Evolutionary conservation across 108 stramenopile genomes (phyloP).

Genomic region (Epipyxis sp.): DNA sequence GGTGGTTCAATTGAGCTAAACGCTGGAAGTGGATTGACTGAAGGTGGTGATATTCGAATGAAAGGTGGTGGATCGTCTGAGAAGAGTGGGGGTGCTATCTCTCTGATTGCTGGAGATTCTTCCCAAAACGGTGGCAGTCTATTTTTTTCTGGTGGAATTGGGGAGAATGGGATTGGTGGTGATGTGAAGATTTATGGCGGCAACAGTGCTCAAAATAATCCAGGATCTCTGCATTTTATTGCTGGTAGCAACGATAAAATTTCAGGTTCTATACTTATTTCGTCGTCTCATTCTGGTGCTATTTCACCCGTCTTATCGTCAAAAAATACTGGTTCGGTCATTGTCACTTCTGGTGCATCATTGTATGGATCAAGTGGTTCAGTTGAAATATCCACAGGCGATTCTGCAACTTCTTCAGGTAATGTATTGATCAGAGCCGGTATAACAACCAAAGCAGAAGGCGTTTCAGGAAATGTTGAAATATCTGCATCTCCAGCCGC

Average conservation of each 20-base stretch:
- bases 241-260: not conserved
- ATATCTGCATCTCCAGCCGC: not conserved
- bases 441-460: not conserved
- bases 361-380: not conserved
- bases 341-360: not conserved
- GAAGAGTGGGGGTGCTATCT: too few species aligned
- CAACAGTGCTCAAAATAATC: too few species aligned
- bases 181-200: not conserved
- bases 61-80: slow-evolving; percentile 11
- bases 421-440: not conserved
- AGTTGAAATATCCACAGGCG: not conserved
- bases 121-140: not conserved
- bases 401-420: not conserved
- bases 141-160: not conserved
- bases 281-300: slow-evolving; percentile 9
- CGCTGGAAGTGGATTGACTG: not conserved
- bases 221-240: too few species aligned
- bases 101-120: too few species aligned
- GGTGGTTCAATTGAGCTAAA: not conserved
- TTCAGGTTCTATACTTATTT: not conserved
- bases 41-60: slow-evolving; percentile 11
- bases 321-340: not conserved
- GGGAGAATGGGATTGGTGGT: slow-evolving; percentile 1
- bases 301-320: too few species aligned
- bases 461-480: not conserved